Conservation (phyloP, 169 alveolate genomes). For the Eimeria falciformis region DNA sequence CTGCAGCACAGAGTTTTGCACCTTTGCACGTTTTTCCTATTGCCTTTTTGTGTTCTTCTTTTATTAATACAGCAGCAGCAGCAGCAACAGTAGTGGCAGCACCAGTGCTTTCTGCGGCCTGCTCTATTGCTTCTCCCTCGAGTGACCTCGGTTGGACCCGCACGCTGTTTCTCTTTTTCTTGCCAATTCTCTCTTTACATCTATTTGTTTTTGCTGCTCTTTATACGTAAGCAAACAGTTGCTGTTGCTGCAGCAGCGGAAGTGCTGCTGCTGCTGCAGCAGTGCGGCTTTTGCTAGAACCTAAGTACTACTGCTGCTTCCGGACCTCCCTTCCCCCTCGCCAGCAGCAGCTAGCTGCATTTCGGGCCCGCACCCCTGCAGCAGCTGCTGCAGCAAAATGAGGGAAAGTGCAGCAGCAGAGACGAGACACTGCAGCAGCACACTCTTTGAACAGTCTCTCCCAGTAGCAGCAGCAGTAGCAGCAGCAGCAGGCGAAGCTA, state of each 20-base stretch:
- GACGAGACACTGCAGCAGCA: background rate
- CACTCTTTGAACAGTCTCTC: background rate
- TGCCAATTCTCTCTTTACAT: background rate
- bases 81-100: slow-evolving; percentile 14
- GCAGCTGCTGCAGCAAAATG: background rate
- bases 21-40: background rate
- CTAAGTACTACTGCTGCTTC: too few relatives aligned
- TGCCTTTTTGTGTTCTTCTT: background rate
- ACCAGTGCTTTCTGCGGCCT: background rate
- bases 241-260: slow-evolving; percentile 19
- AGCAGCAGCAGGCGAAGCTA: background rate
- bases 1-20: background rate
- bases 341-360: background rate
- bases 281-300: background rate
- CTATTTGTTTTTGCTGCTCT: background rate
- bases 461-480: background rate
- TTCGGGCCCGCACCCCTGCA: background rate
- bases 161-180: background rate
- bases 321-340: background rate
- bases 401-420: background rate
- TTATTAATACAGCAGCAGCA: slow-evolving; percentile 2
- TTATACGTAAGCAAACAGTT: background rate
- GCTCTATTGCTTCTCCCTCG: background rate
- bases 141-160: background rate
- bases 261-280: background rate